Percentiles rank a stretch among this genome's conserved stretches.
Evolutionary conservation across 495 filamentous ascomycete genomes (phyloP).

Genomic region (Lepraria neglecta): DNA sequence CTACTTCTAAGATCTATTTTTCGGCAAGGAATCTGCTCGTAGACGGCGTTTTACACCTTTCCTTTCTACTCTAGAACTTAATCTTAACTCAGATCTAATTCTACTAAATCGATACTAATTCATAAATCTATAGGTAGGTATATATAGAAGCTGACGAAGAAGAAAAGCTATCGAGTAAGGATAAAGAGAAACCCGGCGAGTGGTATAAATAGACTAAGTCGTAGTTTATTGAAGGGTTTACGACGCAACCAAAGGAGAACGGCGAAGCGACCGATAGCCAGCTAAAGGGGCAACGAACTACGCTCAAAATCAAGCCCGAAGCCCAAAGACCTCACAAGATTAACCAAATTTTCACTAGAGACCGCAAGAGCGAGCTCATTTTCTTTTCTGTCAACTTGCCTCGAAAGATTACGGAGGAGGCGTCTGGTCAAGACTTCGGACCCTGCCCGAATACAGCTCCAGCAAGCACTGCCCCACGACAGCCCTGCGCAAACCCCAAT

Average conservation of each 20-base stretch:
- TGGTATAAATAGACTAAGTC: background rate
- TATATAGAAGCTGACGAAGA: slow-evolving; percentile 67
- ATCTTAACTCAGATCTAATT: too few species aligned
- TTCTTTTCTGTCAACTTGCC: slow-evolving; percentile 20
- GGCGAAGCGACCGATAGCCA: background rate
- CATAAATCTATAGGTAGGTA: too few species aligned
- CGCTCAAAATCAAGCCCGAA: slow-evolving; percentile 15
- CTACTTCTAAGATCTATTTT: too few species aligned
- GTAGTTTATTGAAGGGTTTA: too few species aligned
- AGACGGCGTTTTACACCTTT: too few species aligned
- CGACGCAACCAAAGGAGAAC: background rate
- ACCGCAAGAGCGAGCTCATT: slow-evolving; percentile 17
- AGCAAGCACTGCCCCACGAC: too few species aligned
- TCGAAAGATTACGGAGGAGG: background rate
- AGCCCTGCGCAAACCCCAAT: too few species aligned
- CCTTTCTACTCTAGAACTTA: too few species aligned
- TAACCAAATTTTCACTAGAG: slow-evolving; percentile 1
- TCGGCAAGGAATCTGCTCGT: too few species aligned
- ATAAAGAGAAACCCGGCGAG: slow-evolving; percentile 25
- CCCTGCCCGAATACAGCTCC: too few species aligned
- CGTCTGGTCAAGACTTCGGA: background rate
- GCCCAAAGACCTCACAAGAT: slow-evolving; percentile 11
- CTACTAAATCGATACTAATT: too few species aligned
- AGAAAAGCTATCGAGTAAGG: slow-evolving; percentile 3
- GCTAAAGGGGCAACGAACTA: slow-evolving; percentile 20